Percentiles rank a stretch among this genome's conserved stretches.
phyloP scores from a whole-genome alignment of 305 asterid genomes.

The Fraxinus velutina region DNA sequence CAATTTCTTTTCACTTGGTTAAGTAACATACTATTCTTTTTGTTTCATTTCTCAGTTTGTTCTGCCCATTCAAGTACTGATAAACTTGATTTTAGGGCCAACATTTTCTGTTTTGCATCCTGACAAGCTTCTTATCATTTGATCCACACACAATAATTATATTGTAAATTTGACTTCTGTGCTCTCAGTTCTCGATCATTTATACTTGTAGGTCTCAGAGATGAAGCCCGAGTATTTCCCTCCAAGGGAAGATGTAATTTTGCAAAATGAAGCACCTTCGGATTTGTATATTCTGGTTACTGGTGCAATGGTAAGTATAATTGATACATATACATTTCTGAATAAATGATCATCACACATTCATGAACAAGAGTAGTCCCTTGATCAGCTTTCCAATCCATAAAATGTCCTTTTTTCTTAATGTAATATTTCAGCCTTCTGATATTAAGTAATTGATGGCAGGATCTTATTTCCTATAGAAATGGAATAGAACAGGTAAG shows the following conservation, averaged over 20 bases:
- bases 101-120: neutral
- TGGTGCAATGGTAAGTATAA: slow-evolving; percentile 29
- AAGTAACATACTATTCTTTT: neutral
- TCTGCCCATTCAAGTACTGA: neutral
- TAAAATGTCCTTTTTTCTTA: neutral
- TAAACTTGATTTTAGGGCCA: neutral
- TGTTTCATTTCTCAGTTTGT: neutral
- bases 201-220: slow-evolving; percentile 55
- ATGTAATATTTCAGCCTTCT: slow-evolving; percentile 15
- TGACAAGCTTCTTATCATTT: neutral
- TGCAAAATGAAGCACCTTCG: slow-evolving; percentile 83
- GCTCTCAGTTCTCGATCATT: neutral
- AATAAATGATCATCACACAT: neutral
- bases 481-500: slow-evolving; percentile 44
- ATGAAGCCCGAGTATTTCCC: slow-evolving; percentile 84
- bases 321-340: neutral
- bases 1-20: neutral
- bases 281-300: slow-evolving; percentile 73
- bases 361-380: neutral
- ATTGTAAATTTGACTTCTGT: neutral
- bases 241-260: slow-evolving; percentile 73
- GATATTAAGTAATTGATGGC: slow-evolving; percentile 22
- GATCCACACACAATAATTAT: neutral
- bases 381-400: neutral
- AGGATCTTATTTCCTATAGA: slow-evolving; percentile 50